A percentile compares a stretch with the other conserved stretches of the same genome.
Evolutionary conservation across 108 stramenopile genomes (phyloP).

Genomic region (Schizochytrium sp.): DNA sequence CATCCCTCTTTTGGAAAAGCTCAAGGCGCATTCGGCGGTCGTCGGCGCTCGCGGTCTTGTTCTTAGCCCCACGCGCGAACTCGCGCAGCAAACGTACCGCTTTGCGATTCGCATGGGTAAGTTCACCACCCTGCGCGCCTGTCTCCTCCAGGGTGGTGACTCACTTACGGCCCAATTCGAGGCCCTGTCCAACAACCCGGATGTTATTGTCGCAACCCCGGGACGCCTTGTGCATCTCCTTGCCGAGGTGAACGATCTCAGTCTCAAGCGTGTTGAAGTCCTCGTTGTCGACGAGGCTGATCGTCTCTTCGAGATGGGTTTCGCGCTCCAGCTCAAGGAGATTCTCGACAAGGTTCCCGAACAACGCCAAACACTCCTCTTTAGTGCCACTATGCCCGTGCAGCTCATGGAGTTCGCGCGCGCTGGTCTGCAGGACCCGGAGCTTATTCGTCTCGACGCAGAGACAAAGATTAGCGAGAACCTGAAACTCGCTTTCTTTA

Average conservation of each 20-base stretch:
- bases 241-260: conserved; percentile 77
- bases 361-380: conserved; percentile 79
- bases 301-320: conserved; percentile 96
- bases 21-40: conserved; percentile 40
- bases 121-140: conserved; percentile 55
- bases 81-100: conserved; percentile 77
- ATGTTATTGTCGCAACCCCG: conserved; percentile 93
- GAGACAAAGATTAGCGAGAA: conserved; percentile 85
- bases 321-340: conserved; percentile 71
- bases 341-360: conserved; percentile 35
- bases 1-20: conserved; percentile 77
- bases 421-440: conserved; percentile 82
- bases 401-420: conserved; percentile 90
- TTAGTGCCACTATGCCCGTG: conserved; percentile 93
- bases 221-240: conserved; percentile 94
- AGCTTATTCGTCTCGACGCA: conserved; percentile 83
- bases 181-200: conserved; percentile 72
- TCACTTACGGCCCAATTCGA: conserved; percentile 89
- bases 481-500: conserved; percentile 80
- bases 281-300: conserved; percentile 96
- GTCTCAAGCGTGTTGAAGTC: conserved; percentile 65
- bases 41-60: conserved; percentile 63
- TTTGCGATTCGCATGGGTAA: conserved; percentile 73
- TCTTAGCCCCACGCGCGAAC: conserved; percentile 89
- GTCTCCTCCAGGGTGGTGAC: conserved; percentile 89